Conservation (phyloP, 768 basidiomycete genomes). For the Tricholoma sp. region DNA sequence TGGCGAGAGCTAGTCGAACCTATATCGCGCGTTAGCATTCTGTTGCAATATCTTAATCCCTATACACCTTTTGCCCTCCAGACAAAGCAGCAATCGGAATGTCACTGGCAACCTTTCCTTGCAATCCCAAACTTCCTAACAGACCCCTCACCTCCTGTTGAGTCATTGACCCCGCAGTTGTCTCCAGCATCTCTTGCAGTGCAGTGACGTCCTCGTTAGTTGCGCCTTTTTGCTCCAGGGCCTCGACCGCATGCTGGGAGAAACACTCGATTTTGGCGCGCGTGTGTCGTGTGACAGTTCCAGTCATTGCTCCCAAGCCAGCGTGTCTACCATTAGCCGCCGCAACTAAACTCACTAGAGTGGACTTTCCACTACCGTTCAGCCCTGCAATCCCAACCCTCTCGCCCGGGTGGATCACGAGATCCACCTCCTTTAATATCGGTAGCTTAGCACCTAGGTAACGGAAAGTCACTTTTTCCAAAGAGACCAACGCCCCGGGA, state of each 20-base stretch:
- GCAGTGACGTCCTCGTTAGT: conserved; percentile 13
- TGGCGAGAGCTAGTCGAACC: conserved; percentile 56
- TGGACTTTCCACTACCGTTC: conserved; percentile 44
- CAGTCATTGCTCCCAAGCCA: conserved; percentile 34
- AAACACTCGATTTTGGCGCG: conserved; percentile 54
- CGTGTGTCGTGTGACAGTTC: conserved; percentile 49
- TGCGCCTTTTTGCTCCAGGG: conserved; percentile 29
- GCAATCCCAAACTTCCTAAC: conserved; percentile 39
- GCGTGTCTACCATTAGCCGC: conserved; percentile 1
- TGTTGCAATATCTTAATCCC: background rate
- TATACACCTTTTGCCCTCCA: conserved; percentile 48
- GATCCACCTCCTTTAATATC: conserved; percentile 14
- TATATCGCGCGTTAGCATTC: conserved; percentile 14
- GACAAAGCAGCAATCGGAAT: conserved; percentile 39
- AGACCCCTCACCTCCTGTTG: conserved; percentile 37
- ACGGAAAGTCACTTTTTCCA: conserved; percentile 18
- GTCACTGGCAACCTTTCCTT: conserved; percentile 36
- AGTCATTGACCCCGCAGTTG: conserved; percentile 17
- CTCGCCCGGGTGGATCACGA: conserved; percentile 21
- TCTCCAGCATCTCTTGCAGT: conserved; percentile 14
- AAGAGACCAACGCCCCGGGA: conserved; percentile 18
- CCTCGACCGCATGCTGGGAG: conserved; percentile 58
- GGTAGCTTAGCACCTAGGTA: conserved; percentile 18
- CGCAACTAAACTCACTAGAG: conserved; percentile 27
- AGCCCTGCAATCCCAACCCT: conserved; percentile 21